Evolutionary conservation across 1,139 yeast species (phyloP), one percentile per base, ranked within the genome.

Genomic region (Geotrichum cucujoidarum): DNA sequence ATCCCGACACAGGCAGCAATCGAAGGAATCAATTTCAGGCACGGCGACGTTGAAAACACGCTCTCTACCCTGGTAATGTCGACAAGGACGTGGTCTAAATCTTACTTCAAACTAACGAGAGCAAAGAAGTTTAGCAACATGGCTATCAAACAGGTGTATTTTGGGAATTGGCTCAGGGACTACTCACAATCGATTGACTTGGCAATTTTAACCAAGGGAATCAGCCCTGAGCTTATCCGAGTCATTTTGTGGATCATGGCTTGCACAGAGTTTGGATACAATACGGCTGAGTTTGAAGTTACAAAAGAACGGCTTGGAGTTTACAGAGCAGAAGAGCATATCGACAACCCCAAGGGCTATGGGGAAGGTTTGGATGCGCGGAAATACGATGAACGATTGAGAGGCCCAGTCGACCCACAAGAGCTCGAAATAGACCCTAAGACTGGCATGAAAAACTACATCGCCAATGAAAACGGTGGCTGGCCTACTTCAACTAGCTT

Each of bases 91-190:
- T n/a, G n/a, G n/a, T 43, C 50, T 3, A 48, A 46, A 8, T 45
- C 55, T 20, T 33, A 53, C 20, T 29, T 58, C 18, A 43, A 40
- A 45, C 35, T 57, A 33, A 45, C 38, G 5, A 55, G 59, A 31
- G 53, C 58, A 31, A 56, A 58, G 46, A 58, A 58, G 45, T 58
- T 59, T 47, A 52, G 53, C 43, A 49, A 50, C 18, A 45, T 55
- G 45, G 55, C 55, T 13, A 56, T 59, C 47, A 58, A 56, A 40
- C 56, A 55, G 5, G 58, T 57, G 18, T 59, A 59, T 43, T 59
- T 58, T 47, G 62, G 63, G 16, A 59, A 59, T 47, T 59, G 62
- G 62, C 53, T 59, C 6, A 50, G 62, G 16, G 63, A 59, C 40
- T 59, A 59, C 38, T 58, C 62, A 14, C 62, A 59, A 51, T 60